Evolutionary conservation across 2,329 filamentous ascomycete genomes (phyloP).

Genomic region (Fusarium sp.): DNA sequence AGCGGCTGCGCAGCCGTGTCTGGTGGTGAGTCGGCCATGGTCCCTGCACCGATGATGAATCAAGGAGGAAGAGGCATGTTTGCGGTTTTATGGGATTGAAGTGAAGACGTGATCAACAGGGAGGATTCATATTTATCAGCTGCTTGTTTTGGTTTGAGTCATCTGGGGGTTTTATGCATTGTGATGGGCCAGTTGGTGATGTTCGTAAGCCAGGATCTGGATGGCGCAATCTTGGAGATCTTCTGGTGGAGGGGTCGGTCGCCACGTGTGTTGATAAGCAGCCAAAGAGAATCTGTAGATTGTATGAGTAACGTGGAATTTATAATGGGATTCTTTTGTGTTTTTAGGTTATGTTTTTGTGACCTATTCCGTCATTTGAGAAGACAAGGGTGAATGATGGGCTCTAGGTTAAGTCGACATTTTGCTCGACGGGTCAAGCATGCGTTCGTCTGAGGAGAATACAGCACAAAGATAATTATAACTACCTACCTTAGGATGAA

Average conservation of each 20-base stretch:
- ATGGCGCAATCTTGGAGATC: constrained; percentile 41
- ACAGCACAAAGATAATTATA: too few relatives aligned
- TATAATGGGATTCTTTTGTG: not conserved
- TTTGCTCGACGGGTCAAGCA: not conserved
- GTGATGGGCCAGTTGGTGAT: constrained; percentile 22
- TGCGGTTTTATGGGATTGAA: not conserved
- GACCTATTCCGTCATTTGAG: not conserved
- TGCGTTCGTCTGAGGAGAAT: too few relatives aligned
- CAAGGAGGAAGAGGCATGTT: not conserved
- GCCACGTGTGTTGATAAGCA: constrained; percentile 3
- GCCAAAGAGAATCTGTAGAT: not conserved
- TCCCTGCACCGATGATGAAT: not conserved
- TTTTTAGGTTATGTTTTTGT: not conserved
- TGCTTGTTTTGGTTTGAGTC: not conserved
- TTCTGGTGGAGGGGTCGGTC: not conserved
- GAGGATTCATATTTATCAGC: constrained; percentile 24
- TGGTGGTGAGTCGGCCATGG: constrained; percentile 17
- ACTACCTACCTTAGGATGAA: too few relatives aligned
- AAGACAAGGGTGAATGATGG: not conserved
- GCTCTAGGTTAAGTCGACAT: not conserved
- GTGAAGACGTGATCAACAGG: constrained; percentile 10
- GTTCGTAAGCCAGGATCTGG: constrained; percentile 43
- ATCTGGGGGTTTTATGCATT: constrained; percentile 23
- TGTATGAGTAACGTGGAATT: not conserved
- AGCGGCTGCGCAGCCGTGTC: constrained; percentile 22